Conservation (phyloP, 371 early-diverging fungal genomes). For the Apophysomyces sp. region DNA sequence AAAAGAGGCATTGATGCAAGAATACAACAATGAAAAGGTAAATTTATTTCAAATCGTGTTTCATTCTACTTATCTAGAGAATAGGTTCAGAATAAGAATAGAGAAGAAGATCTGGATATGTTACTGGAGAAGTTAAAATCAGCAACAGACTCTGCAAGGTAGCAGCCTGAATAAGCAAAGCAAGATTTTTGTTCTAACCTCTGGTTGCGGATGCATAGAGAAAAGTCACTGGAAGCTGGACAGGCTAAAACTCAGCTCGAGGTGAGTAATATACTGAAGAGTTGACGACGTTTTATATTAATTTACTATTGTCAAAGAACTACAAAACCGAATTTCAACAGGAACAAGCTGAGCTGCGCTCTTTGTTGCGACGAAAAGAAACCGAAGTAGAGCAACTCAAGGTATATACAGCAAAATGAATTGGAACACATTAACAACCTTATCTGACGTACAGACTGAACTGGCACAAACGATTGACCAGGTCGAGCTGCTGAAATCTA, state of each 20-base stretch:
- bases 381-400: neutral
- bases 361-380: neutral
- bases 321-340: neutral
- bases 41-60: neutral
- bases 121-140: conserved; percentile 6
- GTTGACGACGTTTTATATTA: neutral
- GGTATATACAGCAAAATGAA: neutral
- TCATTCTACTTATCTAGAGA: neutral
- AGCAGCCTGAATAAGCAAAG: neutral
- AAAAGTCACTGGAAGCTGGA: neutral
- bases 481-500: conserved; percentile 7
- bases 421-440: neutral
- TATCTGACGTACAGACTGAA: neutral
- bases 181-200: neutral
- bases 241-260: neutral
- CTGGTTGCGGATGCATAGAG: neutral
- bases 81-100: neutral
- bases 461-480: conserved; percentile 7
- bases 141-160: conserved; percentile 6
- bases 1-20: conserved; percentile 26
- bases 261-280: neutral
- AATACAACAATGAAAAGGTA: conserved; percentile 35
- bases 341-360: conserved; percentile 5
- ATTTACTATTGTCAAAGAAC: neutral
- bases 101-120: conserved; percentile 5